Evolutionary conservation across 805 yeast genomes (phyloP).

Genomic region (Candida ortonii): DNA sequence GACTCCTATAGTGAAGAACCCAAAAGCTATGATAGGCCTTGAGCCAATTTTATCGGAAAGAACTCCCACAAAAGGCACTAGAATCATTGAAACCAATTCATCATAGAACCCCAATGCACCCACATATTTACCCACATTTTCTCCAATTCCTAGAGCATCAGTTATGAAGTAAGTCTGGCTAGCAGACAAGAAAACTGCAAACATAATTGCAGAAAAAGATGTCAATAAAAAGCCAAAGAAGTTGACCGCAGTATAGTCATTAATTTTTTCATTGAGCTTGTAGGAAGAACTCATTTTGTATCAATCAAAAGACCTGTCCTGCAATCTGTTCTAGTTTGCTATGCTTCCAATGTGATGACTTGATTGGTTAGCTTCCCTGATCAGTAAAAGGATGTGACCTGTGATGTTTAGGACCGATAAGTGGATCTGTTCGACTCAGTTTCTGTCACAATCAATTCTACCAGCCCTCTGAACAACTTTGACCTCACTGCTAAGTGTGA

Average conservation of each 20-base stretch:
- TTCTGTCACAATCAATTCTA: too few relatives aligned
- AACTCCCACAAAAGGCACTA: constrained; percentile 64
- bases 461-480: too few relatives aligned
- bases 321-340: too few relatives aligned
- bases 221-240: constrained; percentile 27
- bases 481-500: too few relatives aligned
- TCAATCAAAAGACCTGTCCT: too few relatives aligned
- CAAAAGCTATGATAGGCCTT: constrained; percentile 45
- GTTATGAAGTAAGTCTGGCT: constrained; percentile 34
- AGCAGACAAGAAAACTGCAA: constrained; percentile 31
- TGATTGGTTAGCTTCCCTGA: too few relatives aligned
- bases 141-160: constrained; percentile 29
- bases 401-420: too few relatives aligned
- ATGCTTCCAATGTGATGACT: too few relatives aligned
- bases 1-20: constrained; percentile 47
- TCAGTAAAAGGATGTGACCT: too few relatives aligned
- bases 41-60: constrained; percentile 63
- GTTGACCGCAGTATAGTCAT: constrained; percentile 24
- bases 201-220: constrained; percentile 21
- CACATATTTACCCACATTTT: constrained; percentile 41
- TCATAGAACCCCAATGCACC: constrained; percentile 55
- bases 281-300: not conserved
- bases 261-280: constrained; percentile 11
- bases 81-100: constrained; percentile 50
- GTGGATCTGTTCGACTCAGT: too few relatives aligned